Conservation (phyloP, 495 filamentous ascomycete species). For the Diplogelasinospora grovesii region DNA sequence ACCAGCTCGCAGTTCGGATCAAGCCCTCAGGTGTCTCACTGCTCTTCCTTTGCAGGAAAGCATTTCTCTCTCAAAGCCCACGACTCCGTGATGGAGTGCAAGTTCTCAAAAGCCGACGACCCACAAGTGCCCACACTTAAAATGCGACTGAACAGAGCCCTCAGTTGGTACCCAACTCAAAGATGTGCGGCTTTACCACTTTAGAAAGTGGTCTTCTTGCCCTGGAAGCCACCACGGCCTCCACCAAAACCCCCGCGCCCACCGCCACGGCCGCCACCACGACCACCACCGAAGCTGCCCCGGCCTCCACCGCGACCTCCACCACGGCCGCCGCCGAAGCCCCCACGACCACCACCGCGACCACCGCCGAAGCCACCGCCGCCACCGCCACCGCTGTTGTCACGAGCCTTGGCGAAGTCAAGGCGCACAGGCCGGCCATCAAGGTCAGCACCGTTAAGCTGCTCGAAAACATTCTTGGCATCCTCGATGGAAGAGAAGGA, state of each 20-base stretch:
- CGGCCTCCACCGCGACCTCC: slow-evolving; percentile 49
- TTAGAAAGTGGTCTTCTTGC: slow-evolving; percentile 89
- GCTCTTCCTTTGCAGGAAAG: slow-evolving; percentile 33
- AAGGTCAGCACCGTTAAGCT: slow-evolving; percentile 69
- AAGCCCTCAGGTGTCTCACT: slow-evolving; percentile 42
- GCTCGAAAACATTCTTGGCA: slow-evolving; percentile 66
- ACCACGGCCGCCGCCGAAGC: slow-evolving; percentile 45
- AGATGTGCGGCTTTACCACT: slow-evolving; percentile 32
- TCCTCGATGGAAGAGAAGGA: slow-evolving; percentile 79
- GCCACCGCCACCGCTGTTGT: slow-evolving; percentile 50
- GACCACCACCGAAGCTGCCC: slow-evolving; percentile 43
- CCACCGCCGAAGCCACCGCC: slow-evolving; percentile 39
- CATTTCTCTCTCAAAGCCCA: slow-evolving; percentile 46
- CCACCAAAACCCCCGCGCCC: slow-evolving; percentile 31
- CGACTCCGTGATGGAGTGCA: slow-evolving; percentile 28
- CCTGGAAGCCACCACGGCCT: slow-evolving; percentile 56
- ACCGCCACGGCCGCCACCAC: slow-evolving; percentile 40
- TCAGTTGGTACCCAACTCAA: slow-evolving; percentile 29
- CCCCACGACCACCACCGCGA: slow-evolving; percentile 42
- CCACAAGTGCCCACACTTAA: slow-evolving; percentile 43
- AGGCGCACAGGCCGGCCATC: slow-evolving; percentile 74
- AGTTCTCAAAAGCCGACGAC: slow-evolving; percentile 45
- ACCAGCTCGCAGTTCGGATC: slow-evolving; percentile 43
- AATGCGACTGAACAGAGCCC: slow-evolving; percentile 32
- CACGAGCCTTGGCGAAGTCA: slow-evolving; percentile 79